phyloP scores from a whole-genome alignment of 2,329 filamentous ascomycete genomes.

The Aspergillus sp. region DNA sequence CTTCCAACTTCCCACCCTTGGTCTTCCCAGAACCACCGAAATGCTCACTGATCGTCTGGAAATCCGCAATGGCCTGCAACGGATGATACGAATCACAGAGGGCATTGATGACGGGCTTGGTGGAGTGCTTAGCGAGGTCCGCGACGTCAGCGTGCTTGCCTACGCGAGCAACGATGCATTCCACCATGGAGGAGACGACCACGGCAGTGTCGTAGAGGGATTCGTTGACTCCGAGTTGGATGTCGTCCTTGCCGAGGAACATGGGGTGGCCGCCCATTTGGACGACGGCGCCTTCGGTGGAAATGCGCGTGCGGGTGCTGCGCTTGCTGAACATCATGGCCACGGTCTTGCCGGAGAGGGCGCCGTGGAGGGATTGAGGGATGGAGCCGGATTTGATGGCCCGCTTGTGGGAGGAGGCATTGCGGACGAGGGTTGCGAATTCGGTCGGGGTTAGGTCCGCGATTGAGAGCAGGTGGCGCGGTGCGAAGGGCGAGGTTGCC shows the following conservation, averaged over 20 bases:
- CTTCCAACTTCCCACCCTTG: slow-evolving; percentile 30
- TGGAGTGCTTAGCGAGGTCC: slow-evolving; percentile 69
- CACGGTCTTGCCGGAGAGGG: slow-evolving; percentile 74
- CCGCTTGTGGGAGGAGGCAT: slow-evolving; percentile 75
- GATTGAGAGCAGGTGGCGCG: slow-evolving; percentile 90
- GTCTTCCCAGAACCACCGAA: slow-evolving; percentile 46
- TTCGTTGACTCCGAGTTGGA: slow-evolving; percentile 93
- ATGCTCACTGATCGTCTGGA: slow-evolving; percentile 84
- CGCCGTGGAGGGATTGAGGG: slow-evolving; percentile 60
- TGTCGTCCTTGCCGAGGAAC: slow-evolving; percentile 95
- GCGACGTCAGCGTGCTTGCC: slow-evolving; percentile 74
- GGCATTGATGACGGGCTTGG: slow-evolving; percentile 81
- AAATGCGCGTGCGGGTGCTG: slow-evolving; percentile 88
- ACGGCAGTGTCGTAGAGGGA: slow-evolving; percentile 88
- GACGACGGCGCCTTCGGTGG: slow-evolving; percentile 87
- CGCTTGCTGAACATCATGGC: slow-evolving; percentile 98
- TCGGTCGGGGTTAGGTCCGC: slow-evolving; percentile 79
- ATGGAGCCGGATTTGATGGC: slow-evolving; percentile 70
- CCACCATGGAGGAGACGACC: slow-evolving; percentile 92
- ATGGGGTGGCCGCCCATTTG: slow-evolving; percentile 89
- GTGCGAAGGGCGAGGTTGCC: slow-evolving; percentile 59
- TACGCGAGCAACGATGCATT: slow-evolving; percentile 78
- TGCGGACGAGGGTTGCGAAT: slow-evolving; percentile 77
- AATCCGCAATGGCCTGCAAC: slow-evolving; percentile 91
- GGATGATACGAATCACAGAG: slow-evolving; percentile 91